phyloP scores from a whole-genome alignment of 805 yeast genomes.

The Candida xiaguanensis region DNA sequence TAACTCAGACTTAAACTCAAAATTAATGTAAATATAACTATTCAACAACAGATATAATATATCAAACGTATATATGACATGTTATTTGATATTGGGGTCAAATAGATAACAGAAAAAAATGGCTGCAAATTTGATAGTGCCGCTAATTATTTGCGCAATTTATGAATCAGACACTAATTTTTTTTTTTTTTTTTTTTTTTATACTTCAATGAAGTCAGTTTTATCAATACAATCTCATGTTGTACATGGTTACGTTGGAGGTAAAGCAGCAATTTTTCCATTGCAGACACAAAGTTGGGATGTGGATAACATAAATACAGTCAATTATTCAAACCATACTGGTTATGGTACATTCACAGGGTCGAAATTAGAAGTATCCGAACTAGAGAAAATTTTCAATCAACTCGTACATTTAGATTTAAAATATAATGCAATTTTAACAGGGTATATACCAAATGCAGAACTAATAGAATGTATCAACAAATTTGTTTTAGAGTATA shows the following conservation, averaged over 20 bases:
- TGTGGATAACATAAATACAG: conserved; percentile 85
- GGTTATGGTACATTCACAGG: conserved; percentile 77
- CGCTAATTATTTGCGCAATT: background rate
- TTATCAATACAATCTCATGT: conserved; percentile 77
- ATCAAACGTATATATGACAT: too few relatives aligned
- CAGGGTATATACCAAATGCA: conserved; percentile 68
- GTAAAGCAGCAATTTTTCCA: conserved; percentile 87
- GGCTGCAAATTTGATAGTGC: background rate
- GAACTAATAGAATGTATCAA: conserved; percentile 38
- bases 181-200: conserved; percentile 3
- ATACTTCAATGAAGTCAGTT: conserved; percentile 13
- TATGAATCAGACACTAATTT: background rate
- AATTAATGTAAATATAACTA: too few relatives aligned
- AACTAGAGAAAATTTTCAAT: conserved; percentile 45
- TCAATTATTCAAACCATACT: conserved; percentile 87
- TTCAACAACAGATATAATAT: too few relatives aligned
- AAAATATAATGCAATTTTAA: conserved; percentile 51
- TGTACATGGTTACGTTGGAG: conserved; percentile 94
- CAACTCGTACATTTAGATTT: conserved; percentile 50
- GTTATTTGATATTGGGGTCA: too few relatives aligned
- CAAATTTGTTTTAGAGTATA: conserved; percentile 33
- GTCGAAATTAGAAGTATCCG: conserved; percentile 35
- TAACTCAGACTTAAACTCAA: too few relatives aligned
- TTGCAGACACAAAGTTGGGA: conserved; percentile 88
- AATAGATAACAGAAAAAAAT: background rate